Evolutionary conservation across 352 stramenopile genomes (phyloP).

Genomic region (Phytopythium delawarense): DNA sequence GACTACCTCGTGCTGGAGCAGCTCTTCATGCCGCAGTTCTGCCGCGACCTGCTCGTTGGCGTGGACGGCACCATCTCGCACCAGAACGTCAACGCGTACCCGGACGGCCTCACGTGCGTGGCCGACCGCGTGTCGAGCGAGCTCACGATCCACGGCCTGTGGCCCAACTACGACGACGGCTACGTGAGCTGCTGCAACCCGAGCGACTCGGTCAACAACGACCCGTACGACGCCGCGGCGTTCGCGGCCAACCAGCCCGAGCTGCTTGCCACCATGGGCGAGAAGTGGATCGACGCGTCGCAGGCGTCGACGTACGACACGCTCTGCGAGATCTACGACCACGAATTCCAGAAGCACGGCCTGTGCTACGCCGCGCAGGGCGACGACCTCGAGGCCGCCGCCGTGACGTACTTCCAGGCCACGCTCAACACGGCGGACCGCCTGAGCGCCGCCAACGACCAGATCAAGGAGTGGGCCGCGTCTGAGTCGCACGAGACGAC

Average conservation of each 20-base stretch:
- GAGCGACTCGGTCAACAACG: slow-evolving; percentile 45
- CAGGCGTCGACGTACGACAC: slow-evolving; percentile 43
- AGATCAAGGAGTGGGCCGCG: slow-evolving; percentile 58
- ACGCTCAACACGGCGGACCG: slow-evolving; percentile 46
- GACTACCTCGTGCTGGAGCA: slow-evolving; percentile 79
- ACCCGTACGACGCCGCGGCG: slow-evolving; percentile 42
- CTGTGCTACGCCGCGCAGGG: slow-evolving; percentile 63
- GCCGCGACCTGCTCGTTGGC: slow-evolving; percentile 63
- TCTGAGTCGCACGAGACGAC: slow-evolving; percentile 24
- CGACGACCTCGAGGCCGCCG: slow-evolving; percentile 40
- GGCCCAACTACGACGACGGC: slow-evolving; percentile 74
- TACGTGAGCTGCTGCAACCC: slow-evolving; percentile 74
- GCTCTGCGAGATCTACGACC: slow-evolving; percentile 80
- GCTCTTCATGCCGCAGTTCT: slow-evolving; percentile 79
- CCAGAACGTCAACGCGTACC: slow-evolving; percentile 71
- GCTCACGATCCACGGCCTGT: slow-evolving; percentile 74
- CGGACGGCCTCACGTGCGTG: slow-evolving; percentile 46
- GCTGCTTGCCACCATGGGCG: slow-evolving; percentile 50
- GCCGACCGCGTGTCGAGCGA: slow-evolving; percentile 36
- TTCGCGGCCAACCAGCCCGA: slow-evolving; percentile 41
- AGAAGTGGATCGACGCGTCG: slow-evolving; percentile 66
- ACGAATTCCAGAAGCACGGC: slow-evolving; percentile 84
- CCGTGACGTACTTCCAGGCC: slow-evolving; percentile 62
- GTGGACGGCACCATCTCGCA: slow-evolving; percentile 77
- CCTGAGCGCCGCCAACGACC: slow-evolving; percentile 28